These are phyloP conservation scores for Trametes coccinea DNA, from an alignment of 768 basidiomycete genomes.

Conservation along the genomic window DNA sequence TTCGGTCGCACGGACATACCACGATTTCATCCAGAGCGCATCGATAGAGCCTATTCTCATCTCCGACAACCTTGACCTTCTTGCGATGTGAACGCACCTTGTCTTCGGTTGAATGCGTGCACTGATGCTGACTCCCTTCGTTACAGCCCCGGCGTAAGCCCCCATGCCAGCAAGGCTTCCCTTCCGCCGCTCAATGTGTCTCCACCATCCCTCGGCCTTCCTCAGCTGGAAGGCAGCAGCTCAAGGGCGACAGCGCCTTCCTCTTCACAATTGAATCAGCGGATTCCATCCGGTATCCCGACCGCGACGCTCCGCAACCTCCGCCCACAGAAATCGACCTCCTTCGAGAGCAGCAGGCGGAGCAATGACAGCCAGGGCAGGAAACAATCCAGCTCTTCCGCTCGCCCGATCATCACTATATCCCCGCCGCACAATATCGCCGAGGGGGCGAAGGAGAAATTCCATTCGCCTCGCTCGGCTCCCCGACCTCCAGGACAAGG, in stretches of 20 bases:
- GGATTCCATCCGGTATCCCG: slow-evolving; percentile 15
- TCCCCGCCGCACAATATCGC: slow-evolving; percentile 26
- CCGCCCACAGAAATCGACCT: slow-evolving; percentile 29
- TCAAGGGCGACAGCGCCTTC: slow-evolving; percentile 5
- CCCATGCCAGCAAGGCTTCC: slow-evolving; percentile 16
- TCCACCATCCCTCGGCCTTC: slow-evolving; percentile 43
- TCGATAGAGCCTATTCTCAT: not conserved
- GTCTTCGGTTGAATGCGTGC: not conserved
- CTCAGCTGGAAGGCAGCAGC: not conserved
- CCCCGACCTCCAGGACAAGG: slow-evolving; percentile 7
- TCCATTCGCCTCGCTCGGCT: slow-evolving; percentile 18
- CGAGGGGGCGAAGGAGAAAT: not conserved
- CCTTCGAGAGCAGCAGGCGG: slow-evolving; percentile 23
- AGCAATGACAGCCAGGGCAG: slow-evolving; percentile 23
- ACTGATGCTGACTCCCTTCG: not conserved
- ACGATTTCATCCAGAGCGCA: not conserved
- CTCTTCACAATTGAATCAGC: slow-evolving; percentile 4
- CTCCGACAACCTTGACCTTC: not conserved
- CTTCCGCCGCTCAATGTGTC: slow-evolving; percentile 34
- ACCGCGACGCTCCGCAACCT: slow-evolving; percentile 17
- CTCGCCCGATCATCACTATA: slow-evolving; percentile 30
- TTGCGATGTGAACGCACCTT: not conserved
- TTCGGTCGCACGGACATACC: not conserved
- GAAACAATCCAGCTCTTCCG: slow-evolving; percentile 10
- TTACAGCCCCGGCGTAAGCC: not conserved